Base-by-base conservation (phyloP, 1,284 basidiomycete genomes). In the Ceratorhiza oryzae-sativae region DNA sequence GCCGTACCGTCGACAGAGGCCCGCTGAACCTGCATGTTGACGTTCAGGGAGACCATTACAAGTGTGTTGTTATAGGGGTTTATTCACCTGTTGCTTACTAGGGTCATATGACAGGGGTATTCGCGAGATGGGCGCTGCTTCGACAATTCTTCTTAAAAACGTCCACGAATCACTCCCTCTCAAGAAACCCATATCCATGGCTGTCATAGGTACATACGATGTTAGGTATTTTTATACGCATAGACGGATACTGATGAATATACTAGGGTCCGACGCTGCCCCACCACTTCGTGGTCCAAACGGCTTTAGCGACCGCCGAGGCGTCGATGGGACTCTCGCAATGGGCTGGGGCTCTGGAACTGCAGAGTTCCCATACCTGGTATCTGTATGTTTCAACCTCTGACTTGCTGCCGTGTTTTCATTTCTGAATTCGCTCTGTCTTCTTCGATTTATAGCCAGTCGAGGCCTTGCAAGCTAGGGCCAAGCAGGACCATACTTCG, bases 141-240 rank as follows among this genome's bases (percentile, higher is more conserved):
- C 90, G 53, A 89, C 88, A 1, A 89, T 95, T 8, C 82, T 97
- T 30, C 84, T 96, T 72, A 96, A 96, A 86, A 96, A 97, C 79
- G 81, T 81, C 27, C 82, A 85, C 34, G 80, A 27, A 13, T 30
- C 36, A 9, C 42, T 75, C 23, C 75, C 75, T 1, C 48, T 76
- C 20, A 71, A 74, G 34, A 76, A 75, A 46, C 71, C 74, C 10
- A 59, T 72, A 18, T 70, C 67, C 10, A 62, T 76, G 10, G 67
- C 72, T 6, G 23, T 76, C 13, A 73, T 76, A 34, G 75, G 75
- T 60, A n/a, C n/a, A n/a, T n/a, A n/a, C n/a, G 42, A 39, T 6
- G 73, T 76, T 62, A 1, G 4, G 27, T 53, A 39, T 18, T 51
- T 5, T 41, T 36, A n/a, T 62, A 20, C n/a, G 12, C 10, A 23